Base-by-base conservation (phyloP, 106 monocot genomes). In the Acorus calamus region DNA sequence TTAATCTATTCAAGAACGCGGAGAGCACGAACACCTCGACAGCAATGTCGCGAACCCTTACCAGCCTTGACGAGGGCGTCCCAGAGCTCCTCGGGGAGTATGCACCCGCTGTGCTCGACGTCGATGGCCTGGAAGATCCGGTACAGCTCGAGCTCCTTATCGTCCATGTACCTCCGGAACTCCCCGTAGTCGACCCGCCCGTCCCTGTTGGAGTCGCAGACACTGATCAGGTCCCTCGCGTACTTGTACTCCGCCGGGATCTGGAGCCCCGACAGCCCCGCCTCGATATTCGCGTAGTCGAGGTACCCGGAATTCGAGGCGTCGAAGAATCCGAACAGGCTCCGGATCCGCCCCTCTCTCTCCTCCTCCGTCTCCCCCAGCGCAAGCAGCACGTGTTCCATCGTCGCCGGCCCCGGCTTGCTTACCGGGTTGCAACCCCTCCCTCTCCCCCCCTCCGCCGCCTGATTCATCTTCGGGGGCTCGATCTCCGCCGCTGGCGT, bases 51-150 rank as follows among this genome's bases (percentile, higher is more conserved):
- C 46, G 7, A 2, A 12, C 8, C 8, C 53, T 58, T 92, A 98
- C 96, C 96, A 47, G 87, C 85, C 81, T 83, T 91, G 53, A 80
- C 79, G 65, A 98, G 96, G 4, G 96, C 96, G 66, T 87, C 91
- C 80, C 78, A 84, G 28, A 98, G 82, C 74, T 91, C 91, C 78
- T 91, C 96, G 0, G 96, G 96, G 8, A 91, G 74, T 58, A 98
- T 98, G 74, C 96, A 88, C 3, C 87, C 91, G 55, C 83, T 98
- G 53, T 98, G 96, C 80, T 91, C 87, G 12, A 85, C 91, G 42
- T 98, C 96, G 11, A 98, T 98, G 0, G 82, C 79, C 79, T 92
- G 88, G 59, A 98, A 98, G 59, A 98, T 98, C 49, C 85, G 49
- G 57, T 58, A 68, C 57, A 68, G 28, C 49, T 68, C 68, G 3